Conservation (phyloP, 345 rosid genomes). For the Noccaea bulbosa region DNA sequence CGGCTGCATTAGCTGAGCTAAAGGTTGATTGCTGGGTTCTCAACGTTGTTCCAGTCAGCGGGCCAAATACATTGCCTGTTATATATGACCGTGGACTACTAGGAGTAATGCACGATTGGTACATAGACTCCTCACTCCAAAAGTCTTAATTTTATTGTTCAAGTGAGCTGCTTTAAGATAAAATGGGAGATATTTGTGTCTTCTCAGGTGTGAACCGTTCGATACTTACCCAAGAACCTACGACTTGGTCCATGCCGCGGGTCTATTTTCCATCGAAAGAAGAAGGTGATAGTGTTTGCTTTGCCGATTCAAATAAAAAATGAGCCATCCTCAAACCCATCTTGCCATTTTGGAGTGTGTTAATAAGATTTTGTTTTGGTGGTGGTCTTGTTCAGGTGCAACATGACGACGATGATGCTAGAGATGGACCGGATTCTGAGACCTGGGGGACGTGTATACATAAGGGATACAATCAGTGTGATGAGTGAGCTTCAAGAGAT, state of each 20-base stretch:
- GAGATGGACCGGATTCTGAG: slow-evolving; percentile 98
- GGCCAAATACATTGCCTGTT: slow-evolving; percentile 91
- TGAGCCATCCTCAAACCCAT: slow-evolving; percentile 12
- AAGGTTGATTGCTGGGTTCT: slow-evolving; percentile 84
- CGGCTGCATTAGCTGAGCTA: slow-evolving; percentile 77
- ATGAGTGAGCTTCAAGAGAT: slow-evolving; percentile 81
- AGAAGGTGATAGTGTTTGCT: no score
- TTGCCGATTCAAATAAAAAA: no score
- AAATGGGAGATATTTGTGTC: not conserved
- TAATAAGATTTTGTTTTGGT: not conserved
- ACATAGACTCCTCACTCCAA: slow-evolving; percentile 30
- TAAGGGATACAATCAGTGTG: slow-evolving; percentile 73
- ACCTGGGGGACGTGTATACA: slow-evolving; percentile 92
- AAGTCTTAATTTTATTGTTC: slow-evolving; percentile 9
- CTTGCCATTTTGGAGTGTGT: not conserved
- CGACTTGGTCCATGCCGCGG: slow-evolving; percentile 84
- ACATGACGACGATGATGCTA: slow-evolving; percentile 84
- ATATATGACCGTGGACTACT: slow-evolving; percentile 94
- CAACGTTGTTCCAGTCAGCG: slow-evolving; percentile 88
- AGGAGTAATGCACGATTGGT: slow-evolving; percentile 98
- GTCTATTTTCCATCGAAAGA: slow-evolving; percentile 85
- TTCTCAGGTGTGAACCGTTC: slow-evolving; percentile 90
- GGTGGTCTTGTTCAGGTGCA: slow-evolving; percentile 65
- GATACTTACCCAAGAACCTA: slow-evolving; percentile 98
- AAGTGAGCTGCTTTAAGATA: not conserved